Evolutionary conservation across 805 yeast genomes (phyloP).

Genomic region (Vanderwaltozyma verrucispora): DNA sequence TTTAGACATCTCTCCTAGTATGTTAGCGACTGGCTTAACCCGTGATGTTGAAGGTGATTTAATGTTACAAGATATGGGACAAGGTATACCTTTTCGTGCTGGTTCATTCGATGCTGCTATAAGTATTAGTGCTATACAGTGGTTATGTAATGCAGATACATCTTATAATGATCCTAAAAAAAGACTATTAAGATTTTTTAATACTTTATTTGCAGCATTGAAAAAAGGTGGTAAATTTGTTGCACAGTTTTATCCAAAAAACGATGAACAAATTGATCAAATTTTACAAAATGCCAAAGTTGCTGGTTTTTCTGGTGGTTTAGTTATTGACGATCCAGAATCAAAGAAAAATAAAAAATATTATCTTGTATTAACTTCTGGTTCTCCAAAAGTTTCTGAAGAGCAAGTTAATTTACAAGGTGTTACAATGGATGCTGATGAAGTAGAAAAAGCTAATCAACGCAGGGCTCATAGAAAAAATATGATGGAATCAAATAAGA

Average conservation of each 20-base stretch:
- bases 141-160: conserved; percentile 95
- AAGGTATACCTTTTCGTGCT: conserved; percentile 89
- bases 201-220: conserved; percentile 74
- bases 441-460: conserved; percentile 12
- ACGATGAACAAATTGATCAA: conserved; percentile 72
- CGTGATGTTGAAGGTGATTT: conserved; percentile 91
- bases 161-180: conserved; percentile 71
- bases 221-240: conserved; percentile 95
- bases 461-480: conserved; percentile 32
- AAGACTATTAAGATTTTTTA: conserved; percentile 74
- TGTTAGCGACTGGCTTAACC: conserved; percentile 91
- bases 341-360: conserved; percentile 84
- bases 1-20: conserved; percentile 90
- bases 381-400: conserved; percentile 64
- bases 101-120: conserved; percentile 97
- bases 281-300: conserved; percentile 80
- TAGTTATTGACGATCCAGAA: conserved; percentile 89
- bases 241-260: conserved; percentile 92
- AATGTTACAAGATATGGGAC: conserved; percentile 85
- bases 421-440: conserved; percentile 66
- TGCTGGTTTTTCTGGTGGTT: conserved; percentile 94
- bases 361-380: conserved; percentile 66
- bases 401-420: conserved; percentile 68
- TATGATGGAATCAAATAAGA: conserved; percentile 56
- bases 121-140: conserved; percentile 89